Evolutionary conservation across 768 basidiomycete genomes (phyloP).

Genomic region (Lyophyllum semitale): DNA sequence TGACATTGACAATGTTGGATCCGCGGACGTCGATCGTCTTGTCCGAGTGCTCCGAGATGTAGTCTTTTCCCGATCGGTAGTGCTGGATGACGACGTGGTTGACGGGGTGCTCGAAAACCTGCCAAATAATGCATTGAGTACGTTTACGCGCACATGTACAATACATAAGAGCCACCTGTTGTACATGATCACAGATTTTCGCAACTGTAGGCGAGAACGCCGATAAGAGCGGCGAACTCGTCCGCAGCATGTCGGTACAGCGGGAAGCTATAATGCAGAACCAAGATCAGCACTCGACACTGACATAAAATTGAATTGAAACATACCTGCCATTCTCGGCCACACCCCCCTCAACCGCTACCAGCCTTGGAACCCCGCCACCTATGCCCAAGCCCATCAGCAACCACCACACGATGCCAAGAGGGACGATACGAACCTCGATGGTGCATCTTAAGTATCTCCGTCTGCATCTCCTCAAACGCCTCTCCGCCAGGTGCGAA

Average conservation of each 20-base stretch:
- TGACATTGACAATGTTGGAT: constrained; percentile 79
- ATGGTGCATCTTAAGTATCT: no score
- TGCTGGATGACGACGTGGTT: constrained; percentile 85
- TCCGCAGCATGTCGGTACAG: constrained; percentile 85
- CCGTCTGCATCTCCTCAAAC: no score
- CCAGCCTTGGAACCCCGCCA: no score
- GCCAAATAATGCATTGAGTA: background rate
- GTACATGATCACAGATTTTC: constrained; percentile 62
- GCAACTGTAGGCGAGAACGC: constrained; percentile 72
- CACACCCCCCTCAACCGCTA: constrained; percentile 64
- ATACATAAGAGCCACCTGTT: constrained; percentile 35
- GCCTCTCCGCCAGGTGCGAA: no score
- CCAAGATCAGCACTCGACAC: no score
- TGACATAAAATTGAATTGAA: no score
- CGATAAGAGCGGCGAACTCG: constrained; percentile 65
- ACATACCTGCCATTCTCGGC: constrained; percentile 41
- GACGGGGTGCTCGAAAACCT: constrained; percentile 58
- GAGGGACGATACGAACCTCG: no score
- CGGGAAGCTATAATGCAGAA: constrained; percentile 54
- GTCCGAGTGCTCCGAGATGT: constrained; percentile 86
- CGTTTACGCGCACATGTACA: background rate
- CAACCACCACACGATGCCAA: no score
- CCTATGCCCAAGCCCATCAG: no score
- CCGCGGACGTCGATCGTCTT: constrained; percentile 82
- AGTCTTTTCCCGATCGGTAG: constrained; percentile 78